Conservation (phyloP, 345 rosid genomes). For the Brassica rapa region DNA sequence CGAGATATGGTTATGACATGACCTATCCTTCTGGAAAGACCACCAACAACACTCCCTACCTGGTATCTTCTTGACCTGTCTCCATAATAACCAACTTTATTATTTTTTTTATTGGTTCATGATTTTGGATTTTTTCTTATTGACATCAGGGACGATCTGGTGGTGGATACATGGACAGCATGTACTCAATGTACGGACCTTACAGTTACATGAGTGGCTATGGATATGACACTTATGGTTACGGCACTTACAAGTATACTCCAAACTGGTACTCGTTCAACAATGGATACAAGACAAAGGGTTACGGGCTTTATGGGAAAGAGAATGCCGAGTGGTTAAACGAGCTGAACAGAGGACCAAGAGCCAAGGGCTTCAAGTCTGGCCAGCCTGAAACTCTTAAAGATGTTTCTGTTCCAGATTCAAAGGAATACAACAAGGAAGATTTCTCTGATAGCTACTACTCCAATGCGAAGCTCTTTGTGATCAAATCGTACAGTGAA, state of each 20-base stretch:
- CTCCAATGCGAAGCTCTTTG: slow-evolving; percentile 62
- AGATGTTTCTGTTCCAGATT: slow-evolving; percentile 43
- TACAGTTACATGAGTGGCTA: slow-evolving; percentile 48
- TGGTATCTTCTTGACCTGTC: slow-evolving; percentile 39
- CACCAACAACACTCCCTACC: slow-evolving; percentile 47
- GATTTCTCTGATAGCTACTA: slow-evolving; percentile 52
- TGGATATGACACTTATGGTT: slow-evolving; percentile 56
- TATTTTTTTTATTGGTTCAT: background rate
- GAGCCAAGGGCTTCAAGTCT: slow-evolving; percentile 61
- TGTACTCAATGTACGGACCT: slow-evolving; percentile 57
- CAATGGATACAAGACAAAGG: slow-evolving; percentile 46
- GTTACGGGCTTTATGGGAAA: slow-evolving; percentile 46
- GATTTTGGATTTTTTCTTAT: background rate
- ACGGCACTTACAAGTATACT: slow-evolving; percentile 55
- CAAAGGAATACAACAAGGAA: slow-evolving; percentile 51
- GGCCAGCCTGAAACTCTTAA: slow-evolving; percentile 24
- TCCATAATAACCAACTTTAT: background rate
- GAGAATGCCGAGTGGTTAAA: slow-evolving; percentile 70
- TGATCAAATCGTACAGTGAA: slow-evolving; percentile 77
- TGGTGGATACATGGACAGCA: slow-evolving; percentile 51
- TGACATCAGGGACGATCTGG: slow-evolving; percentile 47
- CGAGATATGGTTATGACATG: slow-evolving; percentile 51
- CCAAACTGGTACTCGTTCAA: slow-evolving; percentile 59
- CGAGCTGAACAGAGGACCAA: slow-evolving; percentile 80
- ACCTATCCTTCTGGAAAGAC: slow-evolving; percentile 54